Evolutionary conservation across 106 monocot genomes (phyloP).

Genomic region (Allium sativum): DNA sequence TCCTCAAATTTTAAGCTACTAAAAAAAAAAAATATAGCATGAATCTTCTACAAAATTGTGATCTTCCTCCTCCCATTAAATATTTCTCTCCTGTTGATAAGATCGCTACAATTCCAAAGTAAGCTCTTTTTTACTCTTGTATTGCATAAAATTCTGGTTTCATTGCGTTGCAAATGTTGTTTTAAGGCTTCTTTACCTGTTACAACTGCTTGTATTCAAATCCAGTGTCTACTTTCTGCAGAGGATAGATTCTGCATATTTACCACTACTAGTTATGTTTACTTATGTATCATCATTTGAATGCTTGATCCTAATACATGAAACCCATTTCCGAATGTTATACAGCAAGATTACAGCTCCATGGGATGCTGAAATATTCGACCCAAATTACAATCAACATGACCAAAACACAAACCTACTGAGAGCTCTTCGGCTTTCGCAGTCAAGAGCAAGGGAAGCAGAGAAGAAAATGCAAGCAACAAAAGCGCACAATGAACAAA

Average conservation of each 20-base stretch:
- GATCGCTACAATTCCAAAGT: not conserved
- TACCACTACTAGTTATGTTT: not conserved
- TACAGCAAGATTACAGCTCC: not conserved
- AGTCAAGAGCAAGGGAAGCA: conserved; percentile 73
- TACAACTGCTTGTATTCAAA: no score
- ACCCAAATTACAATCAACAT: not conserved
- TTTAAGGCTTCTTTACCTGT: no score
- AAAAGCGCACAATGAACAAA: conserved; percentile 5
- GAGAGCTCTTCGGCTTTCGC: conserved; percentile 61
- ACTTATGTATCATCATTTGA: no score
- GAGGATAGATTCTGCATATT: not conserved
- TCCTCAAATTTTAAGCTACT: not conserved
- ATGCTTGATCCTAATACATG: no score
- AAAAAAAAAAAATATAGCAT: not conserved
- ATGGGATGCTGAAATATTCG: conserved; percentile 1
- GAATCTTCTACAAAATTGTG: conserved; percentile 75
- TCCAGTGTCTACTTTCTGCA: no score
- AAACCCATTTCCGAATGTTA: no score
- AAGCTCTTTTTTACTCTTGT: not conserved
- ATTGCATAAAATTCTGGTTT: not conserved
- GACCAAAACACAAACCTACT: conserved; percentile 20
- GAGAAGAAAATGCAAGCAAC: conserved; percentile 30
- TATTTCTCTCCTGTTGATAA: conserved; percentile 20
- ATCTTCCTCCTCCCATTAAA: conserved; percentile 73
- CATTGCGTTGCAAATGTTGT: not conserved